Base-by-base conservation (phyloP, 2,329 filamentous ascomycete genomes). In the Aspergillus tamarii region DNA sequence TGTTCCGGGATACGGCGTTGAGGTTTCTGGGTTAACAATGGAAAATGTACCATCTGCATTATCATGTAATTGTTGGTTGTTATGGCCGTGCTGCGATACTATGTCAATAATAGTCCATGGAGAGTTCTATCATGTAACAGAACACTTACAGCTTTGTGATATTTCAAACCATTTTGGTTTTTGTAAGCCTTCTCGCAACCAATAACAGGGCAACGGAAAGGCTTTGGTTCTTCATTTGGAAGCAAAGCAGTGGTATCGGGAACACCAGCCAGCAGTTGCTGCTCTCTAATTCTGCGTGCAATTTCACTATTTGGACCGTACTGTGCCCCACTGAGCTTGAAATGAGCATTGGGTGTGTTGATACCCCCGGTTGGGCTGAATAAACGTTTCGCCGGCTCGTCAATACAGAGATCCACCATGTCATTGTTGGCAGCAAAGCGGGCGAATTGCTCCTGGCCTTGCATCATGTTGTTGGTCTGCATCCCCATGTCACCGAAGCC, bases 121-220 rank as follows among this genome's bases (percentile, higher is more conserved):
- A 63, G 30, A 57, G n/a, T 14, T 23, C 12, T 34, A 36, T 54
- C n/a, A 19, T 19, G n/a, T 54, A 19, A 28, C 32, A 7, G 14
- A 14, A 28, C 16, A 82, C 85, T 80, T 81, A 87, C 86, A 74
- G 85, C 83, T 81, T 90, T 90, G 80, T 91, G 88, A 72, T 93
- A 99, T 87, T 98, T 99, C 62, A 99, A 84, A 57, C 95, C 95
- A 71, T 99, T 99, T 77, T 98, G 95, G 78, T 99, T 99, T 85
- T 99, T 99, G 83, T 99, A 99, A 0, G 95, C 94, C 84, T 99
- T 99, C 79, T 98, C 95, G 74, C 95, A 99, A 7, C 95, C 95
- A 76, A 99, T 96, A 57, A 99, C 95, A 1, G 95, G 95, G 74
- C 95, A 99, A 77, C 94, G 92, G 84, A 97, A 99, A 0, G 95